These are phyloP conservation scores for Globisporangium viniferum DNA, from an alignment of 352 stramenopile genomes.

Conservation along the genomic window DNA sequence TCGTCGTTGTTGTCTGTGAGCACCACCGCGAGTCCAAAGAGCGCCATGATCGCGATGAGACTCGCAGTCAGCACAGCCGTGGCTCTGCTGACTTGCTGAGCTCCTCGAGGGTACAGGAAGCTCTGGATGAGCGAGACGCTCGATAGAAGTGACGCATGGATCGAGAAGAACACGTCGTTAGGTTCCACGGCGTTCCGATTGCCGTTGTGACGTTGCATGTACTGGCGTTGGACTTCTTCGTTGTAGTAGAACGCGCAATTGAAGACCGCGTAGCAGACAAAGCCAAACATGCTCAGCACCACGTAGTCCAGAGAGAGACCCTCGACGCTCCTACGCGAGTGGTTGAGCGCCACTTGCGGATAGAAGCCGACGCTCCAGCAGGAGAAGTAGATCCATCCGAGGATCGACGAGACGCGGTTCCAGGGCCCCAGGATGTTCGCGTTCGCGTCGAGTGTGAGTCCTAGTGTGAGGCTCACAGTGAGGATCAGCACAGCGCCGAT, in stretches of 20 bases:
- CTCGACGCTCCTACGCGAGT: slow-evolving; percentile 79
- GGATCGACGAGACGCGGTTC: slow-evolving; percentile 79
- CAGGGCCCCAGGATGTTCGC: slow-evolving; percentile 79
- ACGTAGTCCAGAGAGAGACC: slow-evolving; percentile 93
- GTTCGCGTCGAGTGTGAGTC: slow-evolving; percentile 1
- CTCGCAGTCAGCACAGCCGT: slow-evolving; percentile 58
- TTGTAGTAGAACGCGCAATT: slow-evolving; percentile 93
- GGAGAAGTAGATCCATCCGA: slow-evolving; percentile 76
- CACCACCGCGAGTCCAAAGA: slow-evolving; percentile 52
- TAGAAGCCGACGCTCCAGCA: neutral
- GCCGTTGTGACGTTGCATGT: slow-evolving; percentile 77
- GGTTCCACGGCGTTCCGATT: slow-evolving; percentile 83
- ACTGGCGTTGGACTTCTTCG: slow-evolving; percentile 82
- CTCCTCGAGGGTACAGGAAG: slow-evolving; percentile 79
- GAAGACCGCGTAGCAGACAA: slow-evolving; percentile 93
- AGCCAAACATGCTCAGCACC: slow-evolving; percentile 93
- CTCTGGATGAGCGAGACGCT: slow-evolving; percentile 90
- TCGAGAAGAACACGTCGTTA: slow-evolving; percentile 94
- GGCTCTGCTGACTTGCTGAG: slow-evolving; percentile 55
- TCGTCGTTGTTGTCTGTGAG: slow-evolving; percentile 41
- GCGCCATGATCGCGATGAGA: slow-evolving; percentile 38
- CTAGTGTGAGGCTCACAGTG: neutral
- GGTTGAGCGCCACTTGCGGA: slow-evolving; percentile 94
- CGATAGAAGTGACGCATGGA: slow-evolving; percentile 90
- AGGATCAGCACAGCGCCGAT: neutral